phyloP scores from a whole-genome alignment of 2,329 filamentous ascomycete species.

The Calonectria crousiana region DNA sequence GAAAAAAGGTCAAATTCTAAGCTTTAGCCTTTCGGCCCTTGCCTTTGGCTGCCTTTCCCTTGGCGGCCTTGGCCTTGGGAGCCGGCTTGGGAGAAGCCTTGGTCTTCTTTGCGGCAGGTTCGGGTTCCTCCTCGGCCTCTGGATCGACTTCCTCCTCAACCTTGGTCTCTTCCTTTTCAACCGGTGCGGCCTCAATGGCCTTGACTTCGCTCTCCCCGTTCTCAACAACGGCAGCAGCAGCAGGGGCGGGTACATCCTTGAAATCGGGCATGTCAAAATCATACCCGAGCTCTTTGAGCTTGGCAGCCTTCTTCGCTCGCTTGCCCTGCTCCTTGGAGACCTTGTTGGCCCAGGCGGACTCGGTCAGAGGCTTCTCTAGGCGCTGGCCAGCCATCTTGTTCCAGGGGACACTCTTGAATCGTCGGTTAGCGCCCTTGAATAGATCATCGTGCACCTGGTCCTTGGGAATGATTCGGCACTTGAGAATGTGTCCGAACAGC shows the following conservation, averaged over 20 bases:
- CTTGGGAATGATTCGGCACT: constrained; percentile 82
- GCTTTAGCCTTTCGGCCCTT: constrained; percentile 53
- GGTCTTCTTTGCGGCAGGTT: constrained; percentile 28
- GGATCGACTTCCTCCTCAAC: constrained; percentile 41
- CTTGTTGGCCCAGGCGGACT: constrained; percentile 83
- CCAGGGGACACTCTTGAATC: constrained; percentile 90
- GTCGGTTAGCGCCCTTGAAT: constrained; percentile 90
- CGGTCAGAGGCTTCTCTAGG: constrained; percentile 78
- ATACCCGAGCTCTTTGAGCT: constrained; percentile 85
- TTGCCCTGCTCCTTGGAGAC: constrained; percentile 79
- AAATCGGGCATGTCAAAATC: constrained; percentile 81
- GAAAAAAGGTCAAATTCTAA: constrained; percentile 43
- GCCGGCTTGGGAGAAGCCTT: constrained; percentile 37
- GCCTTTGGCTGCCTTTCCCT: constrained; percentile 51
- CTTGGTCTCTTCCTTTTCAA: constrained; percentile 45
- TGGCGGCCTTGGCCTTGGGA: constrained; percentile 42
- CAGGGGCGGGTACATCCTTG: constrained; percentile 66
- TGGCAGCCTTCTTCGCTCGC: constrained; percentile 76
- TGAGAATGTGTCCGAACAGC: constrained; percentile 92
- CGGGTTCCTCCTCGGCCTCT: constrained; percentile 35
- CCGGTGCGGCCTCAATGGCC: constrained; percentile 53
- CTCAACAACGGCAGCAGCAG: constrained; percentile 52
- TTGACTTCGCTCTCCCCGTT: constrained; percentile 48
- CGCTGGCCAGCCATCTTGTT: constrained; percentile 85
- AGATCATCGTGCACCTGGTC: constrained; percentile 84